Conservation (phyloP, 345 rosid genomes). For the Isatis tinctoria region DNA sequence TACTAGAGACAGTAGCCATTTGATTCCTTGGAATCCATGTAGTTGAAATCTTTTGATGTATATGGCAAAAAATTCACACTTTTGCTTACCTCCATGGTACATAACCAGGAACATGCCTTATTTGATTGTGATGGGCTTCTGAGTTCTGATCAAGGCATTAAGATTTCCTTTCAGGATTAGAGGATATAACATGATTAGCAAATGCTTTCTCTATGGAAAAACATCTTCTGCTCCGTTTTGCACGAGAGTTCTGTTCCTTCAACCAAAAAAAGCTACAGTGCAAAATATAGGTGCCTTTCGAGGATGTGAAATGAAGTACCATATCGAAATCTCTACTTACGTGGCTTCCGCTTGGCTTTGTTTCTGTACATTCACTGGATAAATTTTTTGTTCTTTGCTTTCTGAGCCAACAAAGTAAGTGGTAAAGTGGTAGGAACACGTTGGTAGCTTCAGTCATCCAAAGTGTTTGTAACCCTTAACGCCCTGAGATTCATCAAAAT, state of each 20-base stretch:
- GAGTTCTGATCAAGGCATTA: not conserved
- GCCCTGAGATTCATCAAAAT: not conserved
- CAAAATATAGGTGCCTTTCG: not conserved
- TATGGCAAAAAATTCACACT: not conserved
- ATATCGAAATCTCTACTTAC: not conserved
- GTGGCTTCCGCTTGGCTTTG: not conserved
- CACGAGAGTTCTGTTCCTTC: not conserved
- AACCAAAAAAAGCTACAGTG: not conserved
- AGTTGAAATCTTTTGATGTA: constrained; percentile 30
- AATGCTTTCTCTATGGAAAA: not conserved
- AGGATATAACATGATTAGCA: not conserved
- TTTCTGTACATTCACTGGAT: constrained; percentile 1
- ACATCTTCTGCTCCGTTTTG: not conserved
- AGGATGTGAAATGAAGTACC: not conserved
- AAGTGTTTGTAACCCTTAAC: not conserved
- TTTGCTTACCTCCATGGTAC: constrained; percentile 7
- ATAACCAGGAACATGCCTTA: not conserved
- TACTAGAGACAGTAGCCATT: constrained; percentile 15
- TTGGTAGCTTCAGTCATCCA: constrained; percentile 2
- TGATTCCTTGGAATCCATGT: constrained; percentile 18
- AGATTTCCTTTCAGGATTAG: not conserved
- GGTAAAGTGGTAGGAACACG: not conserved
- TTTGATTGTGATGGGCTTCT: not conserved
- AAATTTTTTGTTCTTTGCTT: not conserved
- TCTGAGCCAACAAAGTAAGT: not conserved